phyloP scores from a whole-genome alignment of 2,329 filamentous ascomycete genomes.

The Fusarium sp. region DNA sequence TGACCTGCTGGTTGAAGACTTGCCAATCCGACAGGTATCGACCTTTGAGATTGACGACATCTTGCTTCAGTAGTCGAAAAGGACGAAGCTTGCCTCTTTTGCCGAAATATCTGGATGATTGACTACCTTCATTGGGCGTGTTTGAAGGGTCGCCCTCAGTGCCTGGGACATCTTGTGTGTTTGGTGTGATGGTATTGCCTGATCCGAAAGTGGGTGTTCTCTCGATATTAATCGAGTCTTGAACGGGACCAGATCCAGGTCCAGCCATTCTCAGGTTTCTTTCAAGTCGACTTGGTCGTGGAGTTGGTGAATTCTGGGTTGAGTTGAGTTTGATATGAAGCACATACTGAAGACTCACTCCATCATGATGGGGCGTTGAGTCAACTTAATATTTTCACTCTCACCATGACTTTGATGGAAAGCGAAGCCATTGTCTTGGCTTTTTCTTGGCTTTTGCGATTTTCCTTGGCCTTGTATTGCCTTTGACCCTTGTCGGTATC shows the following conservation, averaged over 20 bases:
- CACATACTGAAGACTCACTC: constrained; percentile 15
- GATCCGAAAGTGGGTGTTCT: constrained; percentile 23
- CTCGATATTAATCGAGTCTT: constrained; percentile 26
- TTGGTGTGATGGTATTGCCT: constrained; percentile 24
- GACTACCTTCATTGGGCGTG: not conserved
- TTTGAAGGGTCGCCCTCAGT: not conserved
- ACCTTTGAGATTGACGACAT: constrained; percentile 61
- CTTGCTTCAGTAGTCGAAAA: constrained; percentile 67
- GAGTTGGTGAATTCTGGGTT: not conserved
- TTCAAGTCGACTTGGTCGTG: not conserved
- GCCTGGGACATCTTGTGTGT: constrained; percentile 10
- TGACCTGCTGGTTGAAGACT: constrained; percentile 74
- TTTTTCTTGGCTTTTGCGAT: constrained; percentile 22
- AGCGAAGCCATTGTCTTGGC: constrained; percentile 14
- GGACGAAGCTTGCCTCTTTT: constrained; percentile 64
- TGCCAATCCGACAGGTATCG: constrained; percentile 70
- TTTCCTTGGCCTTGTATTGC: constrained; percentile 20
- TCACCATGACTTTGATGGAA: not conserved
- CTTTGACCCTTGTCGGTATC: constrained; percentile 9
- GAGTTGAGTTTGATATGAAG: not conserved
- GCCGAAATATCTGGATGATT: constrained; percentile 47
- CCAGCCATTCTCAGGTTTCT: constrained; percentile 18
- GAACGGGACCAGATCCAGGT: not conserved
- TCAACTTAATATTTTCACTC: constrained; percentile 18
- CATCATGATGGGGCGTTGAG: constrained; percentile 1